Evolutionary conservation across 1,284 basidiomycete genomes (phyloP).

Genomic region (Takashimella koratensis): DNA sequence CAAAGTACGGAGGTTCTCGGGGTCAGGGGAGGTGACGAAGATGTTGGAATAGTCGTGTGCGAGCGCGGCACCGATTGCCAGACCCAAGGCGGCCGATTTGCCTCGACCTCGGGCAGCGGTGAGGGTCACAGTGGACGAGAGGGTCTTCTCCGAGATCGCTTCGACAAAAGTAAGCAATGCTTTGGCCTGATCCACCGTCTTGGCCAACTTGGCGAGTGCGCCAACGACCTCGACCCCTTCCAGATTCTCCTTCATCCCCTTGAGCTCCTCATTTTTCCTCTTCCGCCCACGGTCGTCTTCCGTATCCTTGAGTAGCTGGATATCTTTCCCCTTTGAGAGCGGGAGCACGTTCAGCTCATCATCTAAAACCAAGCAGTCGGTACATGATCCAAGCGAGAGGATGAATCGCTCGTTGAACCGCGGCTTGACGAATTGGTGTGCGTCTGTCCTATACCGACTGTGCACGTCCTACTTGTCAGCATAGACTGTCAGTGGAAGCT

Average conservation of each 20-base stretch:
- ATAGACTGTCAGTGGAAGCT: constrained; percentile 22
- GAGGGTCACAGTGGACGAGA: constrained; percentile 90
- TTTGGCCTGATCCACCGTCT: constrained; percentile 87
- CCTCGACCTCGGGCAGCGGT: constrained; percentile 94
- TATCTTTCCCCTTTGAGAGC: constrained; percentile 93
- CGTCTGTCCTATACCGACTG: constrained; percentile 83
- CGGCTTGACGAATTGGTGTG: constrained; percentile 83
- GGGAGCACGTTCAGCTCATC: constrained; percentile 98
- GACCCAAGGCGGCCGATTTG: constrained; percentile 91
- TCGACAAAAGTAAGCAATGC: constrained; percentile 89
- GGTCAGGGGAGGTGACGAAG: constrained; percentile 95
- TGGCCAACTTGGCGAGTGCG: constrained; percentile 84
- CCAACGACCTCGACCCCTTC: constrained; percentile 83
- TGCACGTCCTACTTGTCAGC: constrained; percentile 73
- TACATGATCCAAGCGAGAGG: constrained; percentile 82
- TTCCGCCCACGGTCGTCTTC: constrained; percentile 45
- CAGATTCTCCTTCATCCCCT: constrained; percentile 74
- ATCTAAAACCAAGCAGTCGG: constrained; percentile 89
- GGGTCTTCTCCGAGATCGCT: constrained; percentile 84
- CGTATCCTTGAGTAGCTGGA: constrained; percentile 52
- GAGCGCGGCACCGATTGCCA: constrained; percentile 89
- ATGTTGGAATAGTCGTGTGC: constrained; percentile 97
- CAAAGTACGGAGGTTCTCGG: constrained; percentile 96
- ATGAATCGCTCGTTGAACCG: constrained; percentile 99
- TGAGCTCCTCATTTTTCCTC: constrained; percentile 59